These are phyloP conservation scores for Lepidium aucheri DNA, from an alignment of 345 rosid species.

Conservation along the genomic window DNA sequence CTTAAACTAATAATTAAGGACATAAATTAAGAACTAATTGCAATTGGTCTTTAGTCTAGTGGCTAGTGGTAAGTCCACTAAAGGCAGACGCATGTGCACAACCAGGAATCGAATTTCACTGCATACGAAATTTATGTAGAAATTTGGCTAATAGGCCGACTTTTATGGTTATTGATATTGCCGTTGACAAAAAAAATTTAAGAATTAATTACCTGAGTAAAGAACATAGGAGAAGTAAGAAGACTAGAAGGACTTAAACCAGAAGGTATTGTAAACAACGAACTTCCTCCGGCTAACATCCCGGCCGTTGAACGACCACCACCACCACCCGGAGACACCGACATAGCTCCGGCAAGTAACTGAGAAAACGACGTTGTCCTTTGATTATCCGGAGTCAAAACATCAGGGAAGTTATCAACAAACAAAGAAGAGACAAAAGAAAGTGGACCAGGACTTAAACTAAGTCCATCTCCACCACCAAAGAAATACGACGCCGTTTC, in stretches of 20 bases:
- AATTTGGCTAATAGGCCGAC: too few relatives aligned
- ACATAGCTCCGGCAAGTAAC: slow-evolving; percentile 86
- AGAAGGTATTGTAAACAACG: slow-evolving; percentile 68
- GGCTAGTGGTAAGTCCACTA: too few relatives aligned
- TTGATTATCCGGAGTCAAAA: slow-evolving; percentile 30
- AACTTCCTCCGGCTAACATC: slow-evolving; percentile 30
- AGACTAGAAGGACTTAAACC: slow-evolving; percentile 92
- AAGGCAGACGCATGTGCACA: too few relatives aligned
- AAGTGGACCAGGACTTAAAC: slow-evolving; percentile 89
- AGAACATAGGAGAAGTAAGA: slow-evolving; percentile 68
- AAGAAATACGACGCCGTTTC: slow-evolving; percentile 40
- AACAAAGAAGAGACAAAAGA: slow-evolving; percentile 81
- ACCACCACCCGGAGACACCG: slow-evolving; percentile 50
- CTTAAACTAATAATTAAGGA: neutral
- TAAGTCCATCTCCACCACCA: slow-evolving; percentile 39
- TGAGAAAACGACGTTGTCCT: slow-evolving; percentile 63
- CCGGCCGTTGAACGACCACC: slow-evolving; percentile 30
- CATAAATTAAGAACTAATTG: neutral
- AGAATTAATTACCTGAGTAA: slow-evolving; percentile 51
- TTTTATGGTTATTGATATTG: too few relatives aligned
- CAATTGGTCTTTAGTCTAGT: too few relatives aligned
- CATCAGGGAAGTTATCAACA: slow-evolving; percentile 44
- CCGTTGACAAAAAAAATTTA: too few relatives aligned
- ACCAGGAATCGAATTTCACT: too few relatives aligned
- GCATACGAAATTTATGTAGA: too few relatives aligned